Base-by-base conservation (phyloP, 2,329 filamentous ascomycete genomes). In the Eurotiales sp. region DNA sequence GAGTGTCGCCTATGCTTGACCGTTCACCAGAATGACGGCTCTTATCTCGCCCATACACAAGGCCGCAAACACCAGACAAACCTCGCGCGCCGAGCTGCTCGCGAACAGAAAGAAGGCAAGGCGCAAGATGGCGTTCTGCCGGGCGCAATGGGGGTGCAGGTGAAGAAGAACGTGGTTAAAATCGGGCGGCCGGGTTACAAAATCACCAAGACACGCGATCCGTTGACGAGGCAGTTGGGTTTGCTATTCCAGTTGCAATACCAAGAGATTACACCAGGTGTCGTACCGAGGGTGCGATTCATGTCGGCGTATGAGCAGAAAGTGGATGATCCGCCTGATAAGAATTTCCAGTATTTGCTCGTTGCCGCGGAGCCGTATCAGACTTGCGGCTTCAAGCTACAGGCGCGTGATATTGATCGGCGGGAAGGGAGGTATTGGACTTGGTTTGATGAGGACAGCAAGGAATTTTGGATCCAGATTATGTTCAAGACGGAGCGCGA, bases 21-120 rank as follows among this genome's bases (percentile, higher is more conserved):
- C 0, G 92, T 97, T 4, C 93, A 99, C 79, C 93, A 99, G 67
- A 99, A 99, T 71, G 93, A 99, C 76, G 93, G 93, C 57, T 96
- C 91, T 43, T 99, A 99, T 73, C 90, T 99, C 59, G 93, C 93
- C 1, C 93, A 99, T 74, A 99, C 93, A 3, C 93, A 99, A 74
- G 93, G 93, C 53, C 90, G 93, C 68, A 99, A 99, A 76, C 93
- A 99, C 75, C 93, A 99, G 76, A 97, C 93, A 54, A 99, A 99
- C 74, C 84, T 99, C 47, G 93, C 93, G 23, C 86, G 93, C 8
- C 89, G 93, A 64, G 93, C 92, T 7, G 93, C 93, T n/a, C 86
- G 91, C 64, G 93, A 99, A 72, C 87, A 95, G 68, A 90, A 91
- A 68, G 88, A 97, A 63, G 90, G 90, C 46, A 86, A 86, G 55